Evolutionary conservation across 305 asterid species (phyloP).

Genomic region (Salvia sclarea): DNA sequence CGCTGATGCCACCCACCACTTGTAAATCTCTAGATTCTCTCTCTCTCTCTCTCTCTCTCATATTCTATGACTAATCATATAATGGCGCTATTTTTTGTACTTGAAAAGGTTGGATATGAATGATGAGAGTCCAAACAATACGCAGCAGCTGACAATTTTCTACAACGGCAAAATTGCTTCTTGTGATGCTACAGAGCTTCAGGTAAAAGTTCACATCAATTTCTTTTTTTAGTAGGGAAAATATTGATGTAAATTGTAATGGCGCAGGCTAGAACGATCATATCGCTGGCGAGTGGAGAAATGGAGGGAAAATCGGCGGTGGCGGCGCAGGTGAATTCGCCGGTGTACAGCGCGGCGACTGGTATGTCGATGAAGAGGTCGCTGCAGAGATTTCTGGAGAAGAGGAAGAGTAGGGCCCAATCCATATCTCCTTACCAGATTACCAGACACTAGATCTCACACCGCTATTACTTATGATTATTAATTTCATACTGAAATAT

Average conservation of each 20-base stretch:
- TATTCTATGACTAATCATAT: background rate
- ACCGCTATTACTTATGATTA: background rate
- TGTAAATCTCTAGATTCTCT: slow-evolving; percentile 37
- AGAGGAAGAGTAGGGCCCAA: slow-evolving; percentile 53
- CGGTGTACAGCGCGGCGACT: slow-evolving; percentile 34
- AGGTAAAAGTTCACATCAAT: slow-evolving; percentile 32
- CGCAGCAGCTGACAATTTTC: slow-evolving; percentile 51
- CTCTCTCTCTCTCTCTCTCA: slow-evolving; percentile 20
- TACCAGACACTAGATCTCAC: background rate
- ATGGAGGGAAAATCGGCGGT: slow-evolving; percentile 24
- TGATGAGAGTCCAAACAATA: slow-evolving; percentile 30
- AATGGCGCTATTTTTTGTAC: no score
- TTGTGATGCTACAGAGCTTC: slow-evolving; percentile 61
- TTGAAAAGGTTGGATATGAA: slow-evolving; percentile 32
- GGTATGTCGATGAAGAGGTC: slow-evolving; percentile 62
- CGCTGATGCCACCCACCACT: slow-evolving; percentile 20
- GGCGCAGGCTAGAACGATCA: slow-evolving; percentile 54
- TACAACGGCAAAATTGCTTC: slow-evolving; percentile 53
- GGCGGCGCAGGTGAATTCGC: slow-evolving; percentile 4
- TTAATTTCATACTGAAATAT: background rate
- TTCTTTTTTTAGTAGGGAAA: background rate
- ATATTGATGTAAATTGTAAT: background rate
- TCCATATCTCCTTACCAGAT: slow-evolving; percentile 31
- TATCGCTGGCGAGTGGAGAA: slow-evolving; percentile 47
- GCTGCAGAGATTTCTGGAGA: slow-evolving; percentile 61